These are phyloP conservation scores for Angomonas ambiguus DNA, from an alignment of 208 protist species.

Conservation along the genomic window DNA sequence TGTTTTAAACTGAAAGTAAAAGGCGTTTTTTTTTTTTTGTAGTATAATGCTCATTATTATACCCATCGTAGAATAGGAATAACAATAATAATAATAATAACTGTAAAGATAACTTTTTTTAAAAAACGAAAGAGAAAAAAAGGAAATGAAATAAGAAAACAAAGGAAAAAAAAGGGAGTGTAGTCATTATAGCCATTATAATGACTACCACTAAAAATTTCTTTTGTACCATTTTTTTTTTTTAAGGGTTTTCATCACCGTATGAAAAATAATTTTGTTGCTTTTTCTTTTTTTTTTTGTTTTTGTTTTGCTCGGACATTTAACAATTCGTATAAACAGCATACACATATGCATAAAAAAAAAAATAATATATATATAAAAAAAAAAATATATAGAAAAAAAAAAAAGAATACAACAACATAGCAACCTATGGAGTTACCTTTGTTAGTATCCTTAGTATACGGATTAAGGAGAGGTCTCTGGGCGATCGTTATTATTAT, in stretches of 20 bases:
- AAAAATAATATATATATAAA: constrained; percentile 4
- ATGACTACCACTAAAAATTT: background rate
- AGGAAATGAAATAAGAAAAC: background rate
- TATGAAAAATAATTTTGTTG: too few species aligned
- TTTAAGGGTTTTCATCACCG: background rate
- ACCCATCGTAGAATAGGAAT: background rate
- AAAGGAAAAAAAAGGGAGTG: background rate
- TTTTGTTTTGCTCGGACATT: too few species aligned
- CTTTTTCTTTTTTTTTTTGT: constrained; percentile 3
- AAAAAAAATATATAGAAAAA: background rate
- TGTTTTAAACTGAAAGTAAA: constrained; percentile 5
- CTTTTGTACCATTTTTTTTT: background rate
- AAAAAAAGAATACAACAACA: background rate
- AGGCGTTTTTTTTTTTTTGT: constrained; percentile 7
- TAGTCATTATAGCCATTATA: background rate
- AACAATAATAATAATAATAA: background rate
- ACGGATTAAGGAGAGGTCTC: too few species aligned
- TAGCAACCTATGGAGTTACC: too few species aligned
- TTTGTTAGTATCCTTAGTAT: too few species aligned
- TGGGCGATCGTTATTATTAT: too few species aligned
- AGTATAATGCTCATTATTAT: background rate
- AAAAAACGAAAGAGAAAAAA: background rate
- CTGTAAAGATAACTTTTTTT: background rate
- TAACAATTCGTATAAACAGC: too few species aligned
- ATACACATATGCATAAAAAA: background rate